Evolutionary conservation across 2,329 filamentous ascomycete species (phyloP).

Genomic region (Trichoderma asperellum): DNA sequence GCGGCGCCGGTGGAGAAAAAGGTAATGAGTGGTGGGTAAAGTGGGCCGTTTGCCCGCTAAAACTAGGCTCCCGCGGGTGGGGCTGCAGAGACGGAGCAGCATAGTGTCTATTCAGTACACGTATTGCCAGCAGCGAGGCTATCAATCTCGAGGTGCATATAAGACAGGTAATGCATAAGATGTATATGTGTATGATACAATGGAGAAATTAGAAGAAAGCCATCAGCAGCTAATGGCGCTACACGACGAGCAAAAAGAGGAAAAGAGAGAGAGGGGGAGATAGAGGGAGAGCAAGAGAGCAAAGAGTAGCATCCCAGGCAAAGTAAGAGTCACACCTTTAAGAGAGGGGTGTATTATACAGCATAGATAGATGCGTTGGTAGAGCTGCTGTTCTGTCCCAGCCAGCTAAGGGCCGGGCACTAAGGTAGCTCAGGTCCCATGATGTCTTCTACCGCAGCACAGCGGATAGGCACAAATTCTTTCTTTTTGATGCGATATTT

Average conservation of each 20-base stretch:
- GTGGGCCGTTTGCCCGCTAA: constrained; percentile 1
- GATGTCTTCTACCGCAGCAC: neutral
- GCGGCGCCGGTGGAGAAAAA: constrained; percentile 1
- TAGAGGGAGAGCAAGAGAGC: neutral
- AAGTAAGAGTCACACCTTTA: neutral
- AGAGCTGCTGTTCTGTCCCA: neutral
- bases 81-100: constrained; percentile 2
- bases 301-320: neutral
- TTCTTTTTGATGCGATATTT: neutral
- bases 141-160: neutral
- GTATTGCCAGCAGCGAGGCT: neutral
- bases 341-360: neutral
- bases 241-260: neutral
- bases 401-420: neutral
- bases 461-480: neutral
- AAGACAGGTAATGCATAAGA: neutral
- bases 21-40: constrained; percentile 16
- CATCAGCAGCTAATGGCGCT: too few species aligned
- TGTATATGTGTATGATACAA: neutral
- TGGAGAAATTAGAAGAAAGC: neutral
- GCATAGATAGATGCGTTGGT: neutral
- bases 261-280: neutral
- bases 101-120: neutral
- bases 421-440: neutral
- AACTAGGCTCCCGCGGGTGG: constrained; percentile 26